Base-by-base conservation (phyloP, 1,139 yeast species). In the Zygosaccharomyces sapae region DNA sequence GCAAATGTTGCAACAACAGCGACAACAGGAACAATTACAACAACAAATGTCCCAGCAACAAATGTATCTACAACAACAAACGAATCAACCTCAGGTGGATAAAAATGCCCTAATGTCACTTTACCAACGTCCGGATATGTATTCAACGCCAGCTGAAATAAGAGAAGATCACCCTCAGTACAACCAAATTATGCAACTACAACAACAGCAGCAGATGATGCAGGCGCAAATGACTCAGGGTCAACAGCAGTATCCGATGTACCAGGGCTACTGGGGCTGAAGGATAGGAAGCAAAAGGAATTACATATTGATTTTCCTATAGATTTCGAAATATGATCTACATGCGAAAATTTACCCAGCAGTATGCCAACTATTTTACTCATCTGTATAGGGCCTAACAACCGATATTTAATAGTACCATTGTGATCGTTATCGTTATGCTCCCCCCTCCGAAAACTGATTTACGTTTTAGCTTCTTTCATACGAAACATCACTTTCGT, bases 181-280 rank as follows among this genome's bases (percentile, higher is more conserved):
- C 51, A 79, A 74, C 52, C 79, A 75, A 49, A 46, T 54, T 12
- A 58, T 53, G 41, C 63, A 56, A 51, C 62, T 54, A 39, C 72
- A 59, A 50, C 63, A 53, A 25, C 60, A 45, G 41, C 60, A 38
- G 43, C 54, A 47, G 36, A 59, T 45, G 29, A 53, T 39, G 27
- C 47, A 37, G 31, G 16, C 16, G 16, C 16, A 16, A 16, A 16
- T 16, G 16, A 16, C 16, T 16, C 16, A 16, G 16, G 16, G 16
- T 16, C 16, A 16, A 16, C 16, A 16, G 16, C 16, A 16, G 25
- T 44, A 42, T 12, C 49, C 45, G 22, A 41, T 39, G 27, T 49
- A 49, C 43, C 53, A 43, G 34, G 46, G 51, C 16, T 51, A 44
- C 39, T 52, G 44, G 40, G 13, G 31, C 13, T 27, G n/a, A 27